Evolutionary conservation across 1,139 yeast genomes (phyloP), one percentile per base, ranked within the genome.

Genomic region (Arxiozyma heterogenica): DNA sequence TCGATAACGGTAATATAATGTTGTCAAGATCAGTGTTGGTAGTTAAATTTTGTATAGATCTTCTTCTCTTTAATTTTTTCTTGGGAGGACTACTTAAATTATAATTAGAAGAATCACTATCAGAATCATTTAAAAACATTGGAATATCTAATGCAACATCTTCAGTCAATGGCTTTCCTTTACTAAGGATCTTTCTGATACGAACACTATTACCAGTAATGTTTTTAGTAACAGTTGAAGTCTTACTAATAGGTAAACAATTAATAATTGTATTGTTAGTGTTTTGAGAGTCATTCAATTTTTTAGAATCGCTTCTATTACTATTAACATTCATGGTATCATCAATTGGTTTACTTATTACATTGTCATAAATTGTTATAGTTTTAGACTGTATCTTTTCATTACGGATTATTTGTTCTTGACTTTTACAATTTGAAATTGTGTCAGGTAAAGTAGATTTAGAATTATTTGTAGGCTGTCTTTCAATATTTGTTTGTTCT

Each of bases 61-160:
- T 46, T 4, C 49, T 39, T 46, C 50, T 27, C 23, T 41, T 45
- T 34, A 42, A 48, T 18, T 25, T 49, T 18, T 44, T 45, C 22
- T 45, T 49, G 11, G 41, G 41, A n/a, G 49, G 22, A 27, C 47
- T 51, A 30, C 45, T 42, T 17, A 7, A 11, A 17, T 15, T 27
- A 11, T 34, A 41, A 8, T 41, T 23, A 25, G 7, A n/a, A n/a
- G 22, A 15, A 43, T 42, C 46, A 15, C 23, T 21, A 20, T 38
- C 53, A 22, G 53, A 47, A 18, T 55, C 55, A 11, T 53, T 45
- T 22, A 55, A 42, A 46, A 55, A 51, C 42, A 49, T 44, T 18
- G 51, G 49, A 8, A 51, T 51, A 20, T 53, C 54, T 25, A 55
- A 39, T 15, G 49, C 55, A 44, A 55, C 49, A 44, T 47, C 47